Evolutionary conservation across 805 yeast species (phyloP), one percentile per base, ranked within the genome.

Genomic region (Cyberlindnera bimundalis): DNA sequence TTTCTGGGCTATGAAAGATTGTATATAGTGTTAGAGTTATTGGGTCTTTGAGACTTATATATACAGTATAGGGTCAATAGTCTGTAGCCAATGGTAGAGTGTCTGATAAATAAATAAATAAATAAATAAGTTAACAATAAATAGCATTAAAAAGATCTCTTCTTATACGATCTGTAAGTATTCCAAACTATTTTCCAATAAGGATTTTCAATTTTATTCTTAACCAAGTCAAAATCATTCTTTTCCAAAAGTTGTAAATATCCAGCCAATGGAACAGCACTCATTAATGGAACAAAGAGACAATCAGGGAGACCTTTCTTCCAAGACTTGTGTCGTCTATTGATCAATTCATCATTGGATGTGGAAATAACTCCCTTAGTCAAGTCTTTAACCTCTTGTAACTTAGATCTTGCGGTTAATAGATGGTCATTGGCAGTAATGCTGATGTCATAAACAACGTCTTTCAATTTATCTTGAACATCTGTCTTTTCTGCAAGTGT

Each of bases 361-460:
- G 45, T 40, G 4, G 25, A 8, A 2, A 37, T 37, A 5, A 70
- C 59, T 2, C 65, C 50, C 2, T 57, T 48, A 1, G 50, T 47
- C n/a, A 77, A 67, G 14, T 66, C 69, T 39, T 62, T 65, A 12
- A 74, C 58, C 24, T 66, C 56, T 1, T 51, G 45, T 18, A 82
- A 58, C 49, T 83, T 76, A n/a, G 66, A 59, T 36, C 84, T 66
- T 2, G 93, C 88, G 1, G 89, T 67, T 5, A 86, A 58, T 3
- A 87, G 55, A 59, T 86, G 96, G 58, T 86, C 96, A 61, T 87
- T 86, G 3, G 95, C 93, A 1, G 72, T 64, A 5, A 82, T 77
- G 3, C 93, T 85, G 5, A 82, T 74, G 34, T 81, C 86, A 53
- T 73, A 87, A 2, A 84, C 68, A 8, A 79, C 76, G 52, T 81